Percentiles rank a stretch among this genome's conserved stretches.
Evolutionary conservation across 1,139 yeast species (phyloP).

Genomic region (Hansenula sp.): DNA sequence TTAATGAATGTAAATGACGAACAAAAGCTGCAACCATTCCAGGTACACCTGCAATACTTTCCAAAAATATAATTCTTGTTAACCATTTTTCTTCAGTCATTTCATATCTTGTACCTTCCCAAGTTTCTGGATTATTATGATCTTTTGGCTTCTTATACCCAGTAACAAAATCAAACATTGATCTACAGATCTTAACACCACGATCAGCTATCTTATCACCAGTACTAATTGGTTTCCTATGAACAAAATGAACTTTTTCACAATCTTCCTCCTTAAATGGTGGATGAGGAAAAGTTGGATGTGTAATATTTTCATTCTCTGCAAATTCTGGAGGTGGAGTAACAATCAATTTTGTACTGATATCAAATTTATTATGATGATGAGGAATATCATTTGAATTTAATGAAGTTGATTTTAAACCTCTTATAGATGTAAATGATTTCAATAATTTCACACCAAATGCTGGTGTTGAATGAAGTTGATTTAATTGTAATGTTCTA

Average conservation of each 20-base stretch:
- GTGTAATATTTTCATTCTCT: constrained; percentile 8
- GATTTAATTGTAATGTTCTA: too few species aligned
- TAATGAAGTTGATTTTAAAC: too few species aligned
- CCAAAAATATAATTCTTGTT: constrained; percentile 63
- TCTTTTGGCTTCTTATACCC: constrained; percentile 56
- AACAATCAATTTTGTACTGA: neutral
- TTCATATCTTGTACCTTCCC: constrained; percentile 41
- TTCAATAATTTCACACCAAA: constrained; percentile 37
- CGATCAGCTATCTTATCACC: constrained; percentile 52
- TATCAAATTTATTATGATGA: constrained; percentile 1
- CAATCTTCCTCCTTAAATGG: constrained; percentile 42
- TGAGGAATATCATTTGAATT: too few species aligned
- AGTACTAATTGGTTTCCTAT: constrained; percentile 43
- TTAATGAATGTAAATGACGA: constrained; percentile 58
- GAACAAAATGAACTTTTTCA: constrained; percentile 43
- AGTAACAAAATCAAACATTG: constrained; percentile 55
- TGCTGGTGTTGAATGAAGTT: constrained; percentile 35
- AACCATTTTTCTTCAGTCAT: constrained; percentile 69
- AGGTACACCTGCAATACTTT: constrained; percentile 75
- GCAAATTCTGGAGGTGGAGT: neutral
- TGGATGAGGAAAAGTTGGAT: constrained; percentile 56
- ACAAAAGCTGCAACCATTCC: constrained; percentile 73
- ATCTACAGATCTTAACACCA: constrained; percentile 41
- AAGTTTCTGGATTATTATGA: constrained; percentile 29
- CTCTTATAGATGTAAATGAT: constrained; percentile 27